A percentile compares a stretch with the other conserved stretches of the same genome.
Conservation (phyloP, 208 protist species). For the Porcisia hertigi region DNA sequence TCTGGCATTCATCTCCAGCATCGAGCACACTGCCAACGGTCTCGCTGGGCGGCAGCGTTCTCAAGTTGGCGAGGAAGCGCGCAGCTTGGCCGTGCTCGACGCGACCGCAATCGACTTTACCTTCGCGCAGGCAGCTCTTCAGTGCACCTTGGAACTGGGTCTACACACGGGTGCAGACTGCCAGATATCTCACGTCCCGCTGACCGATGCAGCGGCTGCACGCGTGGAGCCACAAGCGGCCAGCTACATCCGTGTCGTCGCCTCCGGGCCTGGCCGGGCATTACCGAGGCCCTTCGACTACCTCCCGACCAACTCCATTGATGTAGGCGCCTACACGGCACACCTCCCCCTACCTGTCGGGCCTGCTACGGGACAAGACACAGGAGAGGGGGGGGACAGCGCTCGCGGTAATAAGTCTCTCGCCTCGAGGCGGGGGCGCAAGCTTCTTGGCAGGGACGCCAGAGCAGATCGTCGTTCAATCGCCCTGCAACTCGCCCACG, state of each 20-base stretch:
- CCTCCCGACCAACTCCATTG: conserved; percentile 48
- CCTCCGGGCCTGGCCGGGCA: conserved; percentile 24
- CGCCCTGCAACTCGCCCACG: conserved; percentile 42
- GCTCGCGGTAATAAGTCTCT: neutral
- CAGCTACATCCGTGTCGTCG: conserved; percentile 49
- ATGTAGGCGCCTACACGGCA: conserved; percentile 62
- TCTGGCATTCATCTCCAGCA: conserved; percentile 60
- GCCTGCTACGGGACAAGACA: neutral
- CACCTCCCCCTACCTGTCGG: conserved; percentile 40
- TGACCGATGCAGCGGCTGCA: conserved; percentile 44
- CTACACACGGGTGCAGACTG: conserved; percentile 51
- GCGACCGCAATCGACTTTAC: conserved; percentile 70
- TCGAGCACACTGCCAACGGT: conserved; percentile 37
- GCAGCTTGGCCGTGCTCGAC: conserved; percentile 60
- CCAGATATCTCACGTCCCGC: conserved; percentile 62
- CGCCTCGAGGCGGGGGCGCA: neutral
- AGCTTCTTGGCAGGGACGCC: neutral
- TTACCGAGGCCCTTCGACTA: conserved; percentile 42
- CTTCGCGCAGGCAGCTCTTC: conserved; percentile 63
- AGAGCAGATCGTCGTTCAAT: conserved; percentile 20
- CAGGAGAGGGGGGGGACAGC: neutral
- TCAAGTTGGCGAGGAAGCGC: conserved; percentile 33
- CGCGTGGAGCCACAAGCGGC: conserved; percentile 36
- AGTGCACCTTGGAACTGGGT: conserved; percentile 53
- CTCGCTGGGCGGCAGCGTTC: conserved; percentile 33